phyloP scores from a whole-genome alignment of 2,329 filamentous ascomycete genomes.

The Microcyclosporella mali region DNA sequence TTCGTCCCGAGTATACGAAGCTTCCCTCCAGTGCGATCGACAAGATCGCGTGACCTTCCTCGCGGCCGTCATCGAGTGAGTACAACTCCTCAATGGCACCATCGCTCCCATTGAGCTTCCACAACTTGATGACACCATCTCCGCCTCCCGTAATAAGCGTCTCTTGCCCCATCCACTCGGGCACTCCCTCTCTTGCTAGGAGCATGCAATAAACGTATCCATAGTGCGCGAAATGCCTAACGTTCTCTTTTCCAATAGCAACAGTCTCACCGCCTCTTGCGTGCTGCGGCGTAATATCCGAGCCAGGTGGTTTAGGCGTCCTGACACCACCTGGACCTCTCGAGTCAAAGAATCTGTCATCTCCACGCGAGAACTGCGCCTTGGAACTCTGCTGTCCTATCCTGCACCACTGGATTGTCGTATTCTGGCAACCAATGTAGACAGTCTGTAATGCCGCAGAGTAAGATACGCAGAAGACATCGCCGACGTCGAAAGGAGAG shows the following conservation, averaged over 20 bases:
- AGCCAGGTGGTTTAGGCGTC: conserved; percentile 64
- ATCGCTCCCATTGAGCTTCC: conserved; percentile 61
- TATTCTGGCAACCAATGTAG: conserved; percentile 91
- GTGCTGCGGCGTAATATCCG: conserved; percentile 43
- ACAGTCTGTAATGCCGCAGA: conserved; percentile 72
- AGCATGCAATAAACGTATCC: conserved; percentile 98
- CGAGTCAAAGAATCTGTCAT: conserved; percentile 92
- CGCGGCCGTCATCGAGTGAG: conserved; percentile 53
- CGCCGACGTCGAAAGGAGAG: conserved; percentile 87
- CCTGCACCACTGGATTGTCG: conserved; percentile 86
- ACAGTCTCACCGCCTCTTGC: conserved; percentile 59
- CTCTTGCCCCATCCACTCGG: conserved; percentile 65
- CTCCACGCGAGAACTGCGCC: conserved; percentile 50
- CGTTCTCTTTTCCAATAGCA: conserved; percentile 74
- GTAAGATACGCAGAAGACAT: conserved; percentile 92
- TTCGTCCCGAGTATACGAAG: conserved; percentile 85
- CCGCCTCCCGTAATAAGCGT: conserved; percentile 86
- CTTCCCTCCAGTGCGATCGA: conserved; percentile 83
- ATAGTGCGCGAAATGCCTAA: conserved; percentile 84
- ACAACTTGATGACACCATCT: conserved; percentile 92
- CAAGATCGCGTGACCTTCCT: conserved; percentile 58
- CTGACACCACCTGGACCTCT: conserved; percentile 73
- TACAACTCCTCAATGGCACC: conserved; percentile 66
- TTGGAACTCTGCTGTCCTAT: conserved; percentile 15
- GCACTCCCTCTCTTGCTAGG: conserved; percentile 65